Evolutionary conservation across 495 filamentous ascomycete genomes (phyloP).

Genomic region (Halenospora varia): DNA sequence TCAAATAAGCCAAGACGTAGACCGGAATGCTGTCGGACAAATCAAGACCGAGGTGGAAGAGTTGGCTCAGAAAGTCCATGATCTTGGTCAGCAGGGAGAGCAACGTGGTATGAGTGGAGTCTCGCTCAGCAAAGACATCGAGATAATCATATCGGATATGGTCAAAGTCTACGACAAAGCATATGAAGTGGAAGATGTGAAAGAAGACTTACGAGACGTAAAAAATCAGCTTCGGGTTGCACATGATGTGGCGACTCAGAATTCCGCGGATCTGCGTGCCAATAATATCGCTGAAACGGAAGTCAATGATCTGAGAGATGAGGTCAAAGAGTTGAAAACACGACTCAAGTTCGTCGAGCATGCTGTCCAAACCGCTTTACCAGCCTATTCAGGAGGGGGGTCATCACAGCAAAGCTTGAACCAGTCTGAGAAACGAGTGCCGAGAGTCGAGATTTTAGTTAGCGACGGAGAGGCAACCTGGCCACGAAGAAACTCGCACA

Average conservation of each 20-base stretch:
- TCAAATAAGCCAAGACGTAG: neutral
- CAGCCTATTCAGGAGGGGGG: too few relatives aligned
- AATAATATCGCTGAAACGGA: neutral
- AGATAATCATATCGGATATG: slow-evolving; percentile 3
- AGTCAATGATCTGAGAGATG: slow-evolving; percentile 2
- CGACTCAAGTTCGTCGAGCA: neutral
- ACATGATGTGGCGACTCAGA: neutral
- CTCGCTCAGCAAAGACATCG: neutral
- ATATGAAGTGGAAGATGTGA: slow-evolving; percentile 17
- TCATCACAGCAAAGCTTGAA: neutral
- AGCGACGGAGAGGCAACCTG: neutral
- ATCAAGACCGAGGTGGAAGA: neutral
- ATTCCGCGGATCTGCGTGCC: neutral
- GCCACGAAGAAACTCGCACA: neutral
- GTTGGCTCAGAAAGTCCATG: neutral
- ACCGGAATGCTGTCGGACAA: slow-evolving; percentile 2
- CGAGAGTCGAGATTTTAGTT: neutral
- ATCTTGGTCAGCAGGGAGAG: neutral
- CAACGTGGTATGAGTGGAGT: neutral
- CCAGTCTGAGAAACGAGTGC: neutral
- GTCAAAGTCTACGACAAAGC: slow-evolving; percentile 2
- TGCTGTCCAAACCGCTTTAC: neutral
- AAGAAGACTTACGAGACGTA: slow-evolving; percentile 3
- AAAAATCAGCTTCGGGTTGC: neutral
- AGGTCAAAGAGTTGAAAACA: slow-evolving; percentile 3